Base-by-base conservation (phyloP, 441 rosid species). In the Syzygium syzygioides region DNA sequence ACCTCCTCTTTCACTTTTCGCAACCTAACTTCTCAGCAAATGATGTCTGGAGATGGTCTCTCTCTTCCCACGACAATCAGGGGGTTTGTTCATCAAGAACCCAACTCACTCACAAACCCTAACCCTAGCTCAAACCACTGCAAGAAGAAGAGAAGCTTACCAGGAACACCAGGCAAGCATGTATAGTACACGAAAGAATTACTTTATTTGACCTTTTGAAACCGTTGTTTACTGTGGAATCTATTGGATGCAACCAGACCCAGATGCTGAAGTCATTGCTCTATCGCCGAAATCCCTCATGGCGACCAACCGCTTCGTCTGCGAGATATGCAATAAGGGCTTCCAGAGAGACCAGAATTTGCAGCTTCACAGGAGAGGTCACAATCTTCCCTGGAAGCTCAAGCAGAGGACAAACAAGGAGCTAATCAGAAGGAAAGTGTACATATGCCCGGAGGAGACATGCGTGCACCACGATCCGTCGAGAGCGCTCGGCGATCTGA, bases 371-470 rank as follows among this genome's bases (percentile, higher is more conserved):
- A 55, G 86, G 86, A 85, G 86, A 54, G 86, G 86, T 20, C 86
- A 85, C 86, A 85, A 85, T 45, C 86, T 85, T 55, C 86, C 86
- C 48, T 85, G 86, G 86, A 85, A 85, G 62, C 86, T 85, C 86
- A 85, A 85, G 86, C 62, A 85, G 86, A 85, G 86, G 86, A 4
- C 62, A 30, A 85, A 55, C 86, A 85, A 85, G 60, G 86, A 85
- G 48, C n/a, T 85, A 17, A 4, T 85, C 62, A 25, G 48, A 45
- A 85, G 60, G 86, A 85, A 85, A 57, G 86, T 85, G 86, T 85
- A 85, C 86, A 85, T 85, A 55, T 85, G 66, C 50, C 86, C 86
- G 4, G 86, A 85, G 64, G n/a, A 55, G 30, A 85, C 66, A 12
- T 85, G 86, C 28, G 86, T 85, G 86, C 86, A 85, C 86, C 86